These are phyloP conservation scores for Conticribra weissflogii DNA, from an alignment of 108 stramenopile genomes.

Conservation along the genomic window DNA sequence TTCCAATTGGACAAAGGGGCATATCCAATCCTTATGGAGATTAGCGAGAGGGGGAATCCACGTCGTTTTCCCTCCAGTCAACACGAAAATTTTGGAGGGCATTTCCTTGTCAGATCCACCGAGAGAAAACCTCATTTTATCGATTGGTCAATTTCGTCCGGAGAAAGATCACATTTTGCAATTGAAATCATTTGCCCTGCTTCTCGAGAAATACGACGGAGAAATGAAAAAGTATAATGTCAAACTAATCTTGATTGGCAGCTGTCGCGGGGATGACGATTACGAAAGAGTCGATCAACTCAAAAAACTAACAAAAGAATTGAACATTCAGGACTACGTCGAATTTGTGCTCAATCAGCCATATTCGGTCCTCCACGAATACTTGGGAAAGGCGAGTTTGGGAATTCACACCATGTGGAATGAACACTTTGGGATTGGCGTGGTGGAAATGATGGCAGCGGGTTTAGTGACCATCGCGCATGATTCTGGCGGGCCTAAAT, in stretches of 20 bases:
- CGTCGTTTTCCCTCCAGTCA: slow-evolving; percentile 93
- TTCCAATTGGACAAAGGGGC: slow-evolving; percentile 93
- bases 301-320: slow-evolving; percentile 50
- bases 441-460: slow-evolving; percentile 99
- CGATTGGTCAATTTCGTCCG: slow-evolving; percentile 98
- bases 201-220: slow-evolving; percentile 33
- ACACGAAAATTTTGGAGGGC: slow-evolving; percentile 58
- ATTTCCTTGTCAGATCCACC: slow-evolving; percentile 24
- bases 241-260: slow-evolving; percentile 90
- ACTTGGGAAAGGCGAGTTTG: slow-evolving; percentile 73
- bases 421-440: slow-evolving; percentile 99
- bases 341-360: slow-evolving; percentile 92
- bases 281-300: slow-evolving; percentile 68
- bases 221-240: slow-evolving; percentile 27
- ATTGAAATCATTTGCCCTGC: slow-evolving; percentile 61
- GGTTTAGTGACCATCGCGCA: slow-evolving; percentile 95
- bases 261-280: slow-evolving; percentile 91
- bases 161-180: slow-evolving; percentile 97
- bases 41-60: slow-evolving; percentile 41
- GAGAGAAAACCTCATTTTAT: slow-evolving; percentile 70
- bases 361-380: slow-evolving; percentile 76
- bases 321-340: slow-evolving; percentile 71
- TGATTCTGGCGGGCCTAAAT: slow-evolving; percentile 94
- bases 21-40: slow-evolving; percentile 82
- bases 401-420: slow-evolving; percentile 99